A percentile compares a stretch with the other conserved stretches of the same genome.
Evolutionary conservation across 1,284 basidiomycete species (phyloP).

Genomic region (Cutaneotrichosporon arboriforme): DNA sequence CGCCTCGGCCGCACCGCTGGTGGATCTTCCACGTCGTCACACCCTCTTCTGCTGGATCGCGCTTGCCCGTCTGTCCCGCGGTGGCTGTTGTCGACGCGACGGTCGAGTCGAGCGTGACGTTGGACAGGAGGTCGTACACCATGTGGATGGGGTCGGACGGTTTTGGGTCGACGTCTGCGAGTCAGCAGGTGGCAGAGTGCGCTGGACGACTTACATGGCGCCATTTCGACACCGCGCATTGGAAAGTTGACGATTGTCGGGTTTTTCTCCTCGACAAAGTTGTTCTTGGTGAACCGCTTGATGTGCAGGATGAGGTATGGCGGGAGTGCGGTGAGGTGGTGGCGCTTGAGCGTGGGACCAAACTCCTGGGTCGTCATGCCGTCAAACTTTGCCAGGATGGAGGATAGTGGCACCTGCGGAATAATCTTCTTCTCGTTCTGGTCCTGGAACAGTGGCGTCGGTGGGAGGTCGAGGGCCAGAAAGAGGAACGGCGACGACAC

Average conservation of each 20-base stretch:
- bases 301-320: constrained; percentile 91
- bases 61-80: constrained; percentile 27
- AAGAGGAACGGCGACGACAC: constrained; percentile 86
- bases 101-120: constrained; percentile 84
- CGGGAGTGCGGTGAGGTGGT: constrained; percentile 81
- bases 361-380: constrained; percentile 84
- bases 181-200: constrained; percentile 7
- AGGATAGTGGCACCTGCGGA: constrained; percentile 88
- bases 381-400: constrained; percentile 93
- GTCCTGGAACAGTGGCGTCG: constrained; percentile 94
- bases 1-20: constrained; percentile 64
- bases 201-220: constrained; percentile 64
- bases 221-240: constrained; percentile 82
- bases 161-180: constrained; percentile 72
- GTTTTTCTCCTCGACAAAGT: constrained; percentile 97
- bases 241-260: constrained; percentile 98
- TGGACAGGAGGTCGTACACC: constrained; percentile 90
- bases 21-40: constrained; percentile 74
- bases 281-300: constrained; percentile 97
- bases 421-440: constrained; percentile 95
- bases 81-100: constrained; percentile 67
- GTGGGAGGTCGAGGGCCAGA: constrained; percentile 89
- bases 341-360: constrained; percentile 76
- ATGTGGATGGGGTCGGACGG: constrained; percentile 56
- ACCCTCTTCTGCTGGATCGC: constrained; percentile 29